phyloP scores from a whole-genome alignment of 139 green algal genomes.

The Trebouxia sp. region DNA sequence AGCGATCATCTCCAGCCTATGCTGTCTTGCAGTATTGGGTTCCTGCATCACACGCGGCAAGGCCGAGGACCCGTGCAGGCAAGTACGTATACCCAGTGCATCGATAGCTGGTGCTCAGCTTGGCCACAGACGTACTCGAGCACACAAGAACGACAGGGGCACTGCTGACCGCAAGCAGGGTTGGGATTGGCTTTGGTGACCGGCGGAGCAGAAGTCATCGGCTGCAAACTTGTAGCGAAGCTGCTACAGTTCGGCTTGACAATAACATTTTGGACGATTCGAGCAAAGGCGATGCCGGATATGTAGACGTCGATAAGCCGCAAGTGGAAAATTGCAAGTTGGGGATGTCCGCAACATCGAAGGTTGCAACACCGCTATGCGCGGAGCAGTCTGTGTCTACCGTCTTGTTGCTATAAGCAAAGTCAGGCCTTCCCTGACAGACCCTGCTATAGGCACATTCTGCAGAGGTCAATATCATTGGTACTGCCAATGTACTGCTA shows the following conservation, averaged over 20 bases:
- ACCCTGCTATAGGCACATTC: neutral
- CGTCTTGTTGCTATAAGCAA: neutral
- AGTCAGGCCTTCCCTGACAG: neutral
- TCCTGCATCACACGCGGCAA: too few relatives aligned
- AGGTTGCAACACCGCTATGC: neutral
- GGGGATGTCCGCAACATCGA: neutral
- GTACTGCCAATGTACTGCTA: neutral
- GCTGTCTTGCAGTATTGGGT: too few relatives aligned
- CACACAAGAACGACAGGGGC: too few relatives aligned
- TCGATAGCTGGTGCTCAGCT: too few relatives aligned
- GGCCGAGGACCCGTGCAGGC: too few relatives aligned
- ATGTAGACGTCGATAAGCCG: neutral
- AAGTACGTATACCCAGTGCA: too few relatives aligned
- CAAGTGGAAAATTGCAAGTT: neutral
- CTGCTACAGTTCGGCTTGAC: neutral
- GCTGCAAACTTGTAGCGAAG: neutral
- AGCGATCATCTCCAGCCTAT: too few relatives aligned
- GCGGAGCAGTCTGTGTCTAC: neutral
- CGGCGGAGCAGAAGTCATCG: neutral
- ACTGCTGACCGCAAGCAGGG: neutral
- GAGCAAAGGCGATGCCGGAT: neutral
- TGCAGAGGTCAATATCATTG: neutral
- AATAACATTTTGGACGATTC: neutral
- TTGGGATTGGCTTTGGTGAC: neutral
- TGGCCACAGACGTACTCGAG: too few relatives aligned